A percentile compares a stretch with the other conserved stretches of the same genome.
Conservation (phyloP, 148 eudicot species). For the Amaranthus palmeri region DNA sequence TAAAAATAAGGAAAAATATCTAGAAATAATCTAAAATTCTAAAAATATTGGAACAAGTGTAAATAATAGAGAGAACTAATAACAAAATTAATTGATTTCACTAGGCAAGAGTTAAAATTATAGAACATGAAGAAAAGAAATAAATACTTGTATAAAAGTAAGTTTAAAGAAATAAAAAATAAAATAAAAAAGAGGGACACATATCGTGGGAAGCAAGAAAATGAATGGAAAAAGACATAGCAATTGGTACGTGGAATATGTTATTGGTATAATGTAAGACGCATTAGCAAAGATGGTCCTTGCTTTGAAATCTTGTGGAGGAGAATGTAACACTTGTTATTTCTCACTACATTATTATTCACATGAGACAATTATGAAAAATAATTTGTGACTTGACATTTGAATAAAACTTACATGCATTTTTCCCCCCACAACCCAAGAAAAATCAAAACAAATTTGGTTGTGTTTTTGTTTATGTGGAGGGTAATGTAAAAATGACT, state of each 20-base stretch:
- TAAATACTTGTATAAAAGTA: too few species aligned
- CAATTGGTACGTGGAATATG: background rate
- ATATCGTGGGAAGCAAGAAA: background rate
- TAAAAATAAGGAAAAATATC: too few species aligned
- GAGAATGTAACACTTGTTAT: background rate
- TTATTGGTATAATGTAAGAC: background rate
- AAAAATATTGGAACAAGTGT: too few species aligned
- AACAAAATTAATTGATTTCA: too few species aligned
- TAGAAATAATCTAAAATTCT: too few species aligned
- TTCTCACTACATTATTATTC: background rate
- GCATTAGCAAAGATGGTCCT: conserved; percentile 2
- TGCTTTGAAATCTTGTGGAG: background rate
- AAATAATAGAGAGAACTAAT: too few species aligned
- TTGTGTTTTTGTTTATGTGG: background rate
- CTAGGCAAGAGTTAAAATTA: too few species aligned
- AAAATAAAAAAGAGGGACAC: background rate
- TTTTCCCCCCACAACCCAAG: background rate
- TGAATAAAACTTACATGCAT: background rate
- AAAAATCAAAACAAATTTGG: background rate
- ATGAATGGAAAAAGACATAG: background rate
- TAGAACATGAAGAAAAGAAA: too few species aligned
- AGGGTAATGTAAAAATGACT: background rate
- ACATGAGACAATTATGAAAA: background rate
- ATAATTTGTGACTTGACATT: background rate
- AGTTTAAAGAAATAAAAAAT: too few species aligned